A percentile compares a stretch with the other conserved stretches of the same genome.
Evolutionary conservation across 106 monocot species (phyloP).

Genomic region (Alisma plantagoaquatica): DNA sequence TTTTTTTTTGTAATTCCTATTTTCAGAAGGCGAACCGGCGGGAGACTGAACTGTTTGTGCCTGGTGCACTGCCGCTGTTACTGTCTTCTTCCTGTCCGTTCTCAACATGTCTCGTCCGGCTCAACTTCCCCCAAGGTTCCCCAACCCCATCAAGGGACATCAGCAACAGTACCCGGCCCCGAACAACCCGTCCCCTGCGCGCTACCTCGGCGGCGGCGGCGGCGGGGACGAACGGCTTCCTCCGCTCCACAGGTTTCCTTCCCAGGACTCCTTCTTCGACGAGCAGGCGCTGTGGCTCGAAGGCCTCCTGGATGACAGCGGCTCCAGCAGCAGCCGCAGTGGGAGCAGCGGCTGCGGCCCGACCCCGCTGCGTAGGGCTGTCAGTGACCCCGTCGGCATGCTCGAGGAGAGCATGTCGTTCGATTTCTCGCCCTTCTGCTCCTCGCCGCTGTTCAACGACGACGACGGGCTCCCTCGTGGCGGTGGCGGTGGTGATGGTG

Average conservation of each 20-base stretch:
- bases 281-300: constrained; percentile 64
- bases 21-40: too few species aligned
- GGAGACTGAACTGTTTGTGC: too few species aligned
- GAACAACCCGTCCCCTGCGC: constrained; percentile 1
- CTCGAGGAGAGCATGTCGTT: constrained; percentile 19
- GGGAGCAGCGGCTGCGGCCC: too few species aligned
- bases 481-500: constrained; percentile 12
- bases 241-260: constrained; percentile 24
- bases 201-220: too few species aligned
- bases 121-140: constrained; percentile 75
- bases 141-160: constrained; percentile 18
- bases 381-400: constrained; percentile 68
- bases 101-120: constrained; percentile 49
- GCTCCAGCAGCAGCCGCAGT: constrained; percentile 15
- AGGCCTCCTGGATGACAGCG: constrained; percentile 38
- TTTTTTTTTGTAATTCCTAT: too few species aligned
- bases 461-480: too few species aligned
- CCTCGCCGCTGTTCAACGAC: too few species aligned
- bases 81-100: too few species aligned
- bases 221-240: constrained; percentile 5
- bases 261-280: constrained; percentile 34
- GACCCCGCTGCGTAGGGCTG: constrained; percentile 45
- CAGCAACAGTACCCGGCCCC: constrained; percentile 2
- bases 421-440: too few species aligned
- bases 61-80: too few species aligned